These are phyloP conservation scores for Exserohilum turcica DNA, from an alignment of 2,329 filamentous ascomycete genomes.

Conservation along the genomic window DNA sequence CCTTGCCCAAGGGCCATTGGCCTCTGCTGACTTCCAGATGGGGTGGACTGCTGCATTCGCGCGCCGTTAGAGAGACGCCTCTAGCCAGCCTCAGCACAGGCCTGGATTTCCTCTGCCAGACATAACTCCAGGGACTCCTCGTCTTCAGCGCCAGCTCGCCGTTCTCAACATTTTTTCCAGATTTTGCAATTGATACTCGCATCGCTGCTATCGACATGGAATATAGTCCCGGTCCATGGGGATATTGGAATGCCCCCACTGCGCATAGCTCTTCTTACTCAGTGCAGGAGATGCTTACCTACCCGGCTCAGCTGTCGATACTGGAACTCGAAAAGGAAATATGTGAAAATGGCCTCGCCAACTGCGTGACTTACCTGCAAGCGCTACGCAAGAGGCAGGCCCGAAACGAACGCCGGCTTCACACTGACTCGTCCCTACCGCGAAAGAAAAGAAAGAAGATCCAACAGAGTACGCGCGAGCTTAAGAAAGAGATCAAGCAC, in stretches of 20 bases:
- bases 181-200: too few species aligned
- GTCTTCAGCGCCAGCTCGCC: neutral
- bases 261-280: constrained; percentile 1
- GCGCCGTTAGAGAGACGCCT: neutral
- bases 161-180: neutral
- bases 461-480: constrained; percentile 33
- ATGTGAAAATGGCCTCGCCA: constrained; percentile 37
- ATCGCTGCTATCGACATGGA: neutral
- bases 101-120: neutral
- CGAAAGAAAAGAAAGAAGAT: constrained; percentile 41
- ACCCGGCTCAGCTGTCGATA: constrained; percentile 9
- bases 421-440: constrained; percentile 13
- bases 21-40: neutral
- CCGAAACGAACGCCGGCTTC: constrained; percentile 30
- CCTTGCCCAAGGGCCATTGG: neutral
- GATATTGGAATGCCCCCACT: neutral
- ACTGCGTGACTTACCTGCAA: constrained; percentile 40
- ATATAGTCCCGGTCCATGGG: neutral
- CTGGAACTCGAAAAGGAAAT: constrained; percentile 31
- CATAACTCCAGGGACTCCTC: neutral
- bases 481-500: constrained; percentile 40
- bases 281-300: neutral
- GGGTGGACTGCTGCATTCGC: neutral
- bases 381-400: constrained; percentile 40
- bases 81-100: neutral